A percentile compares a stretch with the other conserved stretches of the same genome.
Conservation (phyloP, 1,139 yeast species). For the Scheffersomyces titani region DNA sequence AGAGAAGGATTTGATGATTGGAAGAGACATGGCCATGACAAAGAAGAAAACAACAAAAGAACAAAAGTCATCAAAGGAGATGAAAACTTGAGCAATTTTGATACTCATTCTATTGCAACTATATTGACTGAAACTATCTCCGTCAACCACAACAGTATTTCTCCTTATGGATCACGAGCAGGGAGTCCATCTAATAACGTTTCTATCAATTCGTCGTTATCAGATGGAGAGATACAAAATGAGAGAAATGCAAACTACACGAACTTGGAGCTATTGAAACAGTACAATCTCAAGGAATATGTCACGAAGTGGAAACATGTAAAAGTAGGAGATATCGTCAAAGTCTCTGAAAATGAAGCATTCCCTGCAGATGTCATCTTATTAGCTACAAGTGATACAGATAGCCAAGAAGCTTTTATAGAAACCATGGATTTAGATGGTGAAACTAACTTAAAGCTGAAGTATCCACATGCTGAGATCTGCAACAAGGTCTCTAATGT, state of each 20-base stretch:
- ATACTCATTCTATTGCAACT: constrained; percentile 39
- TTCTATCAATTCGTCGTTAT: constrained; percentile 6
- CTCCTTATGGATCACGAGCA: background rate
- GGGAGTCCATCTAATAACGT: background rate
- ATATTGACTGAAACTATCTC: constrained; percentile 38
- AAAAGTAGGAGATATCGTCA: constrained; percentile 81
- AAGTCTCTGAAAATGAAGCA: constrained; percentile 80
- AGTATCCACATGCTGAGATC: constrained; percentile 65
- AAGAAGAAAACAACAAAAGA: constrained; percentile 72
- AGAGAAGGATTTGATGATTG: constrained; percentile 95
- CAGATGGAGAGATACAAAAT: constrained; percentile 3
- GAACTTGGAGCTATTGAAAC: constrained; percentile 21
- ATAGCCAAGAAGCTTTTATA: constrained; percentile 73
- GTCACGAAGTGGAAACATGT: constrained; percentile 69
- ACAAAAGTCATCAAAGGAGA: constrained; percentile 45
- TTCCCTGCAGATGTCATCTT: constrained; percentile 87
- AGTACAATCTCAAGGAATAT: constrained; percentile 34
- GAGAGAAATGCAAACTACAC: constrained; percentile 1
- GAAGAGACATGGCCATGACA: constrained; percentile 83
- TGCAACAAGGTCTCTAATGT: constrained; percentile 52
- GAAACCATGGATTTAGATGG: constrained; percentile 99
- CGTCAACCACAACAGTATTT: constrained; percentile 4
- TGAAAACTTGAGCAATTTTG: constrained; percentile 27
- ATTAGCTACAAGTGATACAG: constrained; percentile 57
- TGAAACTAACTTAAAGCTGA: constrained; percentile 85